Conservation (phyloP, 257 asterid genomes). For the Nicotiana paniculata region DNA sequence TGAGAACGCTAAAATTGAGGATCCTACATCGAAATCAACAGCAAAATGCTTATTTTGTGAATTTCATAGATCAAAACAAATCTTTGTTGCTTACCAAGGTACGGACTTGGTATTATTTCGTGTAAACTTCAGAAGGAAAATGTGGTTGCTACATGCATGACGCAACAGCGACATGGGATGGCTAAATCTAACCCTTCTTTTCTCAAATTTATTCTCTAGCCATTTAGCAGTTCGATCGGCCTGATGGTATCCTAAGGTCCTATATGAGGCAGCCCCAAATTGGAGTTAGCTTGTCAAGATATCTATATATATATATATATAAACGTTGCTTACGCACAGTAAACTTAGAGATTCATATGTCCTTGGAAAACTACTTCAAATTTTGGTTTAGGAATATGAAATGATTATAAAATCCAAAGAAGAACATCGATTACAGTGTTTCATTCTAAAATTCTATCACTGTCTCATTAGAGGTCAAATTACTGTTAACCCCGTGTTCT, state of each 20-base stretch:
- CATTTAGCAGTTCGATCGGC: not conserved
- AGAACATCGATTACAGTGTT: not conserved
- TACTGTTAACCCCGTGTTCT: constrained; percentile 3
- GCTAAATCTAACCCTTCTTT: not conserved
- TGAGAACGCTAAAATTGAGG: constrained; percentile 14
- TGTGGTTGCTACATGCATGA: not conserved
- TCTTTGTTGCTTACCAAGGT: constrained; percentile 2
- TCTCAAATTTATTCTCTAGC: not conserved
- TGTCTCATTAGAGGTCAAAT: not conserved
- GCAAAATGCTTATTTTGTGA: not conserved
- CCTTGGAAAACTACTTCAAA: not conserved
- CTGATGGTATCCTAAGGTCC: not conserved
- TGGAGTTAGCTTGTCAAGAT: not conserved
- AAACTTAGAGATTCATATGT: not conserved
- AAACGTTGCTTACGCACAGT: not conserved
- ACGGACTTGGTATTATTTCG: not conserved
- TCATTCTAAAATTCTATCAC: not conserved
- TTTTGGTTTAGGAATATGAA: not conserved
- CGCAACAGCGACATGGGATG: not conserved
- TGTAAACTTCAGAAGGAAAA: not conserved
- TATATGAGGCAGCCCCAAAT: not conserved
- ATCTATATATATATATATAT: too few species aligned
- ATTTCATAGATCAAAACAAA: not conserved
- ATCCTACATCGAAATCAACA: not conserved
- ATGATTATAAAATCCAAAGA: not conserved